Evolutionary conservation across 805 yeast genomes (phyloP), one percentile per base, ranked within the genome.

Genomic region (Wickerhamomyces pijperi): DNA sequence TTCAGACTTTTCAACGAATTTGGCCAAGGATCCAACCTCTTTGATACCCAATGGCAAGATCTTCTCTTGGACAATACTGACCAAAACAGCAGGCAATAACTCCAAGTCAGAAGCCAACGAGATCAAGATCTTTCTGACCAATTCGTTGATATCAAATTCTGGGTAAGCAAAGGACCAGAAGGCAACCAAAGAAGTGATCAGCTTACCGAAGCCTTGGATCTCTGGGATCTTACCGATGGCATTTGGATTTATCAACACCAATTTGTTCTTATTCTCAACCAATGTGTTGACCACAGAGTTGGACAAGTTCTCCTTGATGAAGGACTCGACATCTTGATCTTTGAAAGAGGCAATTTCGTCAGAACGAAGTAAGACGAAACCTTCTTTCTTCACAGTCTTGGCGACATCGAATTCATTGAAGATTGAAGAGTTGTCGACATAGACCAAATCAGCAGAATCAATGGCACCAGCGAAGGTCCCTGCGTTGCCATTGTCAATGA

Each of bases 41-140:
- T 65, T 64, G 35, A 69, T 49, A 36, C 68, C 72, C 42, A 62
- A 54, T 31, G 59, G 73, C 37, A 69, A 67, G 16, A 72, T 72
- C 5, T 37, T 40, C 44, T 77, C 74, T 37, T 76, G 77, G 40
- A 84, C 72, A 38, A 77, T 70, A 42, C 75, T 74, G 42, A 79
- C 76, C 54, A 81, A 66, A 36, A 78, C 85, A 28, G 81, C 76
- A 28, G 82, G 83, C 46, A 86, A 69, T 42, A 81, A 64, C 63
- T 87, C 95, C 43, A 85, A 82, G 46, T 79, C 86, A 38, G 81
- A 72, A 37, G 94, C 92, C 44, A 82, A 81, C 14, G 92, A 78
- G 56, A 80, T 84, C 60, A 81, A 75, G 49, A 86, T 74, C 56
- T 80, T 79, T 59, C 84, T 77, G 43, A 83, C 86, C 46, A 82